Conservation (phyloP, 805 yeast genomes). For the Sungouiozyma intestinalis region DNA sequence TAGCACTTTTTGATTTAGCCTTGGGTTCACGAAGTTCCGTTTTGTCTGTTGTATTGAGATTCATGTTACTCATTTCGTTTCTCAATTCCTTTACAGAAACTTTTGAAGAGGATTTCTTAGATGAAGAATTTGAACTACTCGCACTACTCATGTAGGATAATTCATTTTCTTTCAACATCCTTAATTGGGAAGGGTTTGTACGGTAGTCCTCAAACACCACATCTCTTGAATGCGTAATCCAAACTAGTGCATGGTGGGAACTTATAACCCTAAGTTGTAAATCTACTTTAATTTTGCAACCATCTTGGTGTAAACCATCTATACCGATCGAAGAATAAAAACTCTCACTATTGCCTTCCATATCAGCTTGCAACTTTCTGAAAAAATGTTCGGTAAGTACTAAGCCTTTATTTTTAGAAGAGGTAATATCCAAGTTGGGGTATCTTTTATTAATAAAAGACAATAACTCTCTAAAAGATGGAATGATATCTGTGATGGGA, state of each 20-base stretch:
- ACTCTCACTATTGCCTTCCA: slow-evolving; percentile 35
- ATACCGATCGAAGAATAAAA: slow-evolving; percentile 59
- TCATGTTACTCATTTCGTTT: slow-evolving; percentile 2
- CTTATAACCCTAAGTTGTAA: slow-evolving; percentile 68
- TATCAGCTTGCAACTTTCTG: slow-evolving; percentile 50
- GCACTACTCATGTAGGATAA: slow-evolving; percentile 21
- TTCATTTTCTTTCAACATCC: slow-evolving; percentile 32
- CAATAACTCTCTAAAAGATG: slow-evolving; percentile 42
- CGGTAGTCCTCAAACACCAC: slow-evolving; percentile 26
- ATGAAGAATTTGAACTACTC: slow-evolving; percentile 20
- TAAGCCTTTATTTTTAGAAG: slow-evolving; percentile 44
- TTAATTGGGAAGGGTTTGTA: slow-evolving; percentile 32
- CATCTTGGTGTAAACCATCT: slow-evolving; percentile 60
- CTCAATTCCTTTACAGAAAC: slow-evolving; percentile 14
- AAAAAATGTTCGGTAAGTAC: slow-evolving; percentile 90
- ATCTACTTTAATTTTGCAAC: slow-evolving; percentile 55
- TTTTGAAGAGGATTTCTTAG: slow-evolving; percentile 18
- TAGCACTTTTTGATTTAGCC: neutral
- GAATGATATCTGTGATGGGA: slow-evolving; percentile 49
- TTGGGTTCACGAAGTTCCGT: neutral
- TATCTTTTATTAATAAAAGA: slow-evolving; percentile 26
- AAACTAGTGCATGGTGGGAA: slow-evolving; percentile 49
- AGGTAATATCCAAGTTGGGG: slow-evolving; percentile 30
- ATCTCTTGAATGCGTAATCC: slow-evolving; percentile 77
- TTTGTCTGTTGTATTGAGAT: neutral